Conservation (phyloP, 2,329 filamentous ascomycete species). For the Phialocephala sp. region DNA sequence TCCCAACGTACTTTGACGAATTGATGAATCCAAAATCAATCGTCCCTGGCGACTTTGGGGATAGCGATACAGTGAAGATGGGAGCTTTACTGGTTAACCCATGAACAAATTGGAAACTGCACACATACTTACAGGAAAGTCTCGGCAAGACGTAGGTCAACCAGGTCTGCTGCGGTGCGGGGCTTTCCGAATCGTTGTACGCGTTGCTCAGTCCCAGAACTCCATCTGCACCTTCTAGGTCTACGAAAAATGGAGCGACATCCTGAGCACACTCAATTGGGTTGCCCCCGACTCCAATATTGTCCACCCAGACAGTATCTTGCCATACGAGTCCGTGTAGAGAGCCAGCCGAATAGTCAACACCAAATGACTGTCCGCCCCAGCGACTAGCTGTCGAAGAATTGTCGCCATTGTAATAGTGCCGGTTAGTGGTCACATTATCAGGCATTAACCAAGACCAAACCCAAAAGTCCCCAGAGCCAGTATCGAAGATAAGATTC, state of each 20-base stretch:
- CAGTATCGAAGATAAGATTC: constrained; percentile 36
- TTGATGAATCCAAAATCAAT: constrained; percentile 63
- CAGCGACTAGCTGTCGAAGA: constrained; percentile 22
- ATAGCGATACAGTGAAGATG: constrained; percentile 59
- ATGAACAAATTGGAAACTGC: neutral
- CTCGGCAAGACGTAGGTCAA: constrained; percentile 23
- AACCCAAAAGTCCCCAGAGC: constrained; percentile 39
- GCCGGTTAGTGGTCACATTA: constrained; percentile 16
- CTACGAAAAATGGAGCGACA: constrained; percentile 23
- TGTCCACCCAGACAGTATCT: constrained; percentile 29
- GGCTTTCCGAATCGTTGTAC: constrained; percentile 39
- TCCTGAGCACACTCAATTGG: constrained; percentile 30
- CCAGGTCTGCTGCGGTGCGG: constrained; percentile 33
- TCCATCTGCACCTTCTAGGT: constrained; percentile 36
- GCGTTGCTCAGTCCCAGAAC: constrained; percentile 47
- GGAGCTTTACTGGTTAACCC: constrained; percentile 40
- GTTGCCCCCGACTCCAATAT: constrained; percentile 25
- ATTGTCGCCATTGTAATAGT: constrained; percentile 25
- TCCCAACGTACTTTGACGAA: constrained; percentile 55
- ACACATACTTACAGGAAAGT: constrained; percentile 7
- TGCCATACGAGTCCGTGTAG: constrained; percentile 27
- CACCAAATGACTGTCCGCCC: constrained; percentile 29
- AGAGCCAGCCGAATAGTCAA: neutral
- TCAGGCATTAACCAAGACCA: constrained; percentile 33
- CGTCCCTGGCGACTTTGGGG: constrained; percentile 46